Base-by-base conservation (phyloP, 2,329 filamentous ascomycete species). In the Colletotrichum sp. region DNA sequence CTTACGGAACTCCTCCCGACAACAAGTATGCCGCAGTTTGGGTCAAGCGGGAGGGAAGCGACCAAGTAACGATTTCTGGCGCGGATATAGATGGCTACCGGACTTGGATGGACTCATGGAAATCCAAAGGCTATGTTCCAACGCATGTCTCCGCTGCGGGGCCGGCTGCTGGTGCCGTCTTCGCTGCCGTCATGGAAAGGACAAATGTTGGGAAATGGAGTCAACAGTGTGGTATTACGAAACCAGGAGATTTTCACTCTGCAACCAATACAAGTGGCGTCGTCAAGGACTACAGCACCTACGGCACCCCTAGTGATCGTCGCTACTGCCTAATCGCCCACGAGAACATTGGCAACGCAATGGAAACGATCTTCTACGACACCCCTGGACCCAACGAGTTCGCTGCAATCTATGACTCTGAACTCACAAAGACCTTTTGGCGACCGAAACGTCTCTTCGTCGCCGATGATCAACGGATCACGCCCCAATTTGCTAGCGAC, bases 161-260 rank as follows among this genome's bases (percentile, higher is more conserved):
- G 26, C 62, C 72, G n/a, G 66, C 69, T 15, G 36, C 30, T 26
- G 34, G 49, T 5, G 75, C 78, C 3, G 34, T 71, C 13, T 79
- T 77, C n/a, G 62, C 78, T 16, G 78, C 75, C 15, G 67, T 78
- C 69, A 76, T 79, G 77, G 78, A 79, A 39, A 68, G 76, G 65
- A 60, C 66, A 15, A 62, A 77, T 8, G 26, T 64, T 15, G 49
- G 44, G 6, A 69, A 69, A 16, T 78, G 72, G 78, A 16, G 52
- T 1, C 76, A 78, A 24, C 34, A 62, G 2, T 79, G 78, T 28
- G 77, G 52, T 5, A 49, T 77, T 12, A 65, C 63, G 4, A 32
- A 26, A 7, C 77, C 75, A 18, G 66, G 15, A 9, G 62, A 57
- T n/a, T 6, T 63, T 18, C 74, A 77, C 49, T 21, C 21, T 3